phyloP scores from a whole-genome alignment of 805 yeast species.

The Kluyveromyces lactis region DNA sequence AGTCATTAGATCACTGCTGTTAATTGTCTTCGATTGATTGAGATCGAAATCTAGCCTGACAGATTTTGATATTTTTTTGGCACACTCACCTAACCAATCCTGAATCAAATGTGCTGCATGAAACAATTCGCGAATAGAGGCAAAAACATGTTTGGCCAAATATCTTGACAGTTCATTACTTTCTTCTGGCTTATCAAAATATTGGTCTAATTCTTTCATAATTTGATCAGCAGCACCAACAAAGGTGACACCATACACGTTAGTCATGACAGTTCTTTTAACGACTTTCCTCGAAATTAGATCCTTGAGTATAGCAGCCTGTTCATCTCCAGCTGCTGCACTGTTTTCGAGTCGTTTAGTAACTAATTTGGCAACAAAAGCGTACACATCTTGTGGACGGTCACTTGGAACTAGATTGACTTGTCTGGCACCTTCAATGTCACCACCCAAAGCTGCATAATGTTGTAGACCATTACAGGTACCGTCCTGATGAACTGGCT shows the following conservation, averaged over 20 bases:
- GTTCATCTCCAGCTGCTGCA: constrained; percentile 43
- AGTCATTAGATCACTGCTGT: constrained; percentile 60
- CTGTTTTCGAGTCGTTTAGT: constrained; percentile 45
- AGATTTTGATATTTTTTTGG: constrained; percentile 70
- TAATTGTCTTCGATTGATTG: constrained; percentile 32
- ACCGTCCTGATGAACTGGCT: constrained; percentile 82
- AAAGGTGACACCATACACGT: constrained; percentile 93
- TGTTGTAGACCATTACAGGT: constrained; percentile 83
- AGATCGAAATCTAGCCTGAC: constrained; percentile 58
- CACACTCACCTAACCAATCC: constrained; percentile 90
- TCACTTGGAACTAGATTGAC: constrained; percentile 67
- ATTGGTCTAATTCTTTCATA: constrained; percentile 60
- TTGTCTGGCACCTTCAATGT: constrained; percentile 71
- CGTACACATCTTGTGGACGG: constrained; percentile 70
- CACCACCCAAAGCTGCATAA: constrained; percentile 84
- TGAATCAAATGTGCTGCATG: constrained; percentile 91
- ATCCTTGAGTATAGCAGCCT: constrained; percentile 45
- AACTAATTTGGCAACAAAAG: constrained; percentile 61
- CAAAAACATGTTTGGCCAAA: constrained; percentile 70
- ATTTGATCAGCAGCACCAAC: constrained; percentile 91
- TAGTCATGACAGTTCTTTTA: constrained; percentile 97
- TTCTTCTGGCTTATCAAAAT: constrained; percentile 41
- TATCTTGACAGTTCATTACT: constrained; percentile 49
- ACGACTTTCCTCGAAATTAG: constrained; percentile 79
- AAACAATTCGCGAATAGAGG: constrained; percentile 76